Conservation (phyloP, 768 basidiomycete species). For the Boletus sp. region DNA sequence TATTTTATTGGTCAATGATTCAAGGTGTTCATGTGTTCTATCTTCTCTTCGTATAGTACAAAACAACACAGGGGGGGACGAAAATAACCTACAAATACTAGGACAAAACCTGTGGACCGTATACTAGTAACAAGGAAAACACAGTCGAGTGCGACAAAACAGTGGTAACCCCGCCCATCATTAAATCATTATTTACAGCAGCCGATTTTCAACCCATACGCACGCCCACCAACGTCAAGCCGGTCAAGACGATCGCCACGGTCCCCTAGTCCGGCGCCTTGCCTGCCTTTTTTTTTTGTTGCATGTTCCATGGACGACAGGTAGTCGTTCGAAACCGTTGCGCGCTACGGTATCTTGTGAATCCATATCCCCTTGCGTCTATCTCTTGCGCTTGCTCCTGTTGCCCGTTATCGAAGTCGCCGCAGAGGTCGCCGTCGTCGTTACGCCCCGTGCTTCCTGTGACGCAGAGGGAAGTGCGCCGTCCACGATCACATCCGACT, state of each 20-base stretch:
- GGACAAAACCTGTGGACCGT: background rate
- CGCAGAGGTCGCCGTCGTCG: background rate
- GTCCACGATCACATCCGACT: constrained; percentile 35
- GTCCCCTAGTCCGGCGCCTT: background rate
- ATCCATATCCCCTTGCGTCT: background rate
- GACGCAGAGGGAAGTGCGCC: background rate
- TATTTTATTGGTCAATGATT: too few relatives aligned
- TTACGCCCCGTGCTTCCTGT: background rate
- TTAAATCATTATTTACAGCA: background rate
- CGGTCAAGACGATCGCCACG: background rate
- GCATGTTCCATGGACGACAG: background rate
- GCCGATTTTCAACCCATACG: background rate
- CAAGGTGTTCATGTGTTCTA: too few relatives aligned
- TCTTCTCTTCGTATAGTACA: background rate
- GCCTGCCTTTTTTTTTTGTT: background rate
- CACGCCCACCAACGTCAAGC: background rate
- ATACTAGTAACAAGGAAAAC: background rate
- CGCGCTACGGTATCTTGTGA: background rate
- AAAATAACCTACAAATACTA: constrained; percentile 1
- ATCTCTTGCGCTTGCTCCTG: constrained; percentile 32
- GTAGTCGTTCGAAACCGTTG: background rate
- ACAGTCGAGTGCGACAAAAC: background rate
- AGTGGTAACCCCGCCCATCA: background rate
- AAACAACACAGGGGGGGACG: background rate
- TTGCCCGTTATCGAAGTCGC: constrained; percentile 9